Evolutionary conservation across 345 rosid genomes (phyloP), one percentile per base, ranked within the genome.

Genomic region (Pseudoturritis turrita): DNA sequence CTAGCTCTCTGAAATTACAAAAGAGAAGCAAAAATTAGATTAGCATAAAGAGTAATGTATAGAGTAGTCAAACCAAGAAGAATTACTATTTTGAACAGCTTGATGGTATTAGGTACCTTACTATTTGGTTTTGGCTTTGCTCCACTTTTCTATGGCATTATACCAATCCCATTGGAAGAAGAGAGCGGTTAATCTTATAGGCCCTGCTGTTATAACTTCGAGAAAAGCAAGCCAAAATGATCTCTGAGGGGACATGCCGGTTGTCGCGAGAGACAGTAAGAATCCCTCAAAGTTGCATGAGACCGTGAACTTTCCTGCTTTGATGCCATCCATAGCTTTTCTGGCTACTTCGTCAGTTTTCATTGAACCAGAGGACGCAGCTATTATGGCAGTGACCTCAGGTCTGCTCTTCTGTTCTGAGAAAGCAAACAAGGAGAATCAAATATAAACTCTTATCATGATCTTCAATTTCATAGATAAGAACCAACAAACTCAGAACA

Each of bases 91-190:
- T 23, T 6, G 36, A 56, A 55, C 31, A 4, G 39, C 39, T 74
- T 51, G 41, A 23, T 33, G 63, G 50, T 55, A 33, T 66, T 3
- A 36, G 12, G 10, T 3, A 21, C 75, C 75, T 76, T 63, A 47
- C 79, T 26, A n/a, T 17, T 44, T 36, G 2, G 37, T 23, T 70
- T 37, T 62, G 65, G 71, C 63, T 47, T 47, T 76, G 71, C 60
- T 76, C 79, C 75, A 76, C 12, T 70, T 76, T 17, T 83, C 85
- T 33, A 89, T 91, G 31, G 78, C 81, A 25, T 79, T 65, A 36
- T 91, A 94, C 95, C 91, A 88, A 70, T 79, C 89, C 97, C 98
- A 89, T 43, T 81, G 90, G 61, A 86, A 88, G 62, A 66, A 81
- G 26, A 91, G 79, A 40, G 83, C 91, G 17, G 18, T 68, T 19